Evolutionary conservation across 148 eudicot genomes (phyloP), one percentile per base, ranked within the genome.

Genomic region (Chenopodium quinoa): DNA sequence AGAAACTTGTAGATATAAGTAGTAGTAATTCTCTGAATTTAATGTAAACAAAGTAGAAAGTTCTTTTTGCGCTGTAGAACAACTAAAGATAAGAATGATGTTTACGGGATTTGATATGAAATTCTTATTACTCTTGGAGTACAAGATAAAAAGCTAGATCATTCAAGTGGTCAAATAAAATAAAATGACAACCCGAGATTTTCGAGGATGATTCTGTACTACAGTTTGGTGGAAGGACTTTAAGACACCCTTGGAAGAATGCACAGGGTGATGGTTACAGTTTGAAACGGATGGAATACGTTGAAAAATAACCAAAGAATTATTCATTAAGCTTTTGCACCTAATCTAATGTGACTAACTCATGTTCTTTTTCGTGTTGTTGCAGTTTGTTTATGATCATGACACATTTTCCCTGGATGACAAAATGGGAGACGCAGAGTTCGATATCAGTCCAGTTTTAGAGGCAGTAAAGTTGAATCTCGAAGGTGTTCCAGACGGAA

Each of bases 341-440:
- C 14, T 12, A 56, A 56, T 56, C 16, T 12, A 56, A 14, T 62
- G 7, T 62, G 66, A n/a, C 66, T 22, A n/a, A 62, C 23, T 62
- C 66, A 7, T 62, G 25, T 32, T 69, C 6, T 4, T 17, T 13
- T 32, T 3, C n/a, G 4, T 69, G n/a, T 16, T 8, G 1, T 17
- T 32, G 1, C 81, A 87, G 89, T 54, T 56, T 44, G 89, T 87
- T 67, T 87, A 85, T 44, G 89, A 87, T 75, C 75, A 82, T 16
- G 87, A 87, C 66, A 73, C 75, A 22, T 82, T 87, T 78, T 66
- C 84, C 12, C 50, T 74, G 60, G 89, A 87, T 37, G 89, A 87
- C 85, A 87, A 79, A 63, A 87, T 87, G 89, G 89, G 89, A 52
- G 81, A 87, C 9, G 85, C 89, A 0, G 87, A 87, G 62, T 81